Evolutionary conservation across 1,284 basidiomycete species (phyloP).

Genomic region (Marasmius tenuissimus): DNA sequence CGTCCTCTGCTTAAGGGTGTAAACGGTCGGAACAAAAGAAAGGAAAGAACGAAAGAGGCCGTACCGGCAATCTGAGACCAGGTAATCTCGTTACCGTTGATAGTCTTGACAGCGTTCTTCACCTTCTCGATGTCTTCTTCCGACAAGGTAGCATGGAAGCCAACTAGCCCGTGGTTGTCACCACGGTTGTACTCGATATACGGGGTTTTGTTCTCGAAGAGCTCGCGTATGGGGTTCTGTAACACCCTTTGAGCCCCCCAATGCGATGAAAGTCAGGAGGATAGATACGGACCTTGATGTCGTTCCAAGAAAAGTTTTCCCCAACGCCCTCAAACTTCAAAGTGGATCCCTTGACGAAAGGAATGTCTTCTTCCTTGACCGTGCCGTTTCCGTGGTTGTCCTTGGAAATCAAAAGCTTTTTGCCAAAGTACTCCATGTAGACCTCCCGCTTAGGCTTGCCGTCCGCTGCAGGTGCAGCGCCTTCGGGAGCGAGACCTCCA

Average conservation of each 20-base stretch:
- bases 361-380: constrained; percentile 71
- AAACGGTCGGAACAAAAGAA: background rate
- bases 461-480: background rate
- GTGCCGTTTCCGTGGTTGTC: constrained; percentile 62
- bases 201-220: constrained; percentile 67
- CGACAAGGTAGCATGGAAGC: constrained; percentile 67
- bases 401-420: constrained; percentile 61
- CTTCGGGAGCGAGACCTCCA: constrained; percentile 8
- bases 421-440: constrained; percentile 70
- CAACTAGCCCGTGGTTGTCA: constrained; percentile 67
- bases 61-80: constrained; percentile 63
- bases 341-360: constrained; percentile 70
- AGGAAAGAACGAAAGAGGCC: constrained; percentile 20
- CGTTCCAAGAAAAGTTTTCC: constrained; percentile 63
- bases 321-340: constrained; percentile 75
- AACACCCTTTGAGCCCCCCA: background rate
- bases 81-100: constrained; percentile 61
- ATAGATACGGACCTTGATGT: constrained; percentile 60
- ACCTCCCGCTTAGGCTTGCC: constrained; percentile 50
- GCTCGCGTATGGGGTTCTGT: constrained; percentile 76
- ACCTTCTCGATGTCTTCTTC: constrained; percentile 69
- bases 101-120: constrained; percentile 58
- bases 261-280: constrained; percentile 7
- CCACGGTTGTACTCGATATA: constrained; percentile 71
- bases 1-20: constrained; percentile 41